Conservation (phyloP, 2,329 filamentous ascomycete genomes). For the Lasiodiplodia sp. region DNA sequence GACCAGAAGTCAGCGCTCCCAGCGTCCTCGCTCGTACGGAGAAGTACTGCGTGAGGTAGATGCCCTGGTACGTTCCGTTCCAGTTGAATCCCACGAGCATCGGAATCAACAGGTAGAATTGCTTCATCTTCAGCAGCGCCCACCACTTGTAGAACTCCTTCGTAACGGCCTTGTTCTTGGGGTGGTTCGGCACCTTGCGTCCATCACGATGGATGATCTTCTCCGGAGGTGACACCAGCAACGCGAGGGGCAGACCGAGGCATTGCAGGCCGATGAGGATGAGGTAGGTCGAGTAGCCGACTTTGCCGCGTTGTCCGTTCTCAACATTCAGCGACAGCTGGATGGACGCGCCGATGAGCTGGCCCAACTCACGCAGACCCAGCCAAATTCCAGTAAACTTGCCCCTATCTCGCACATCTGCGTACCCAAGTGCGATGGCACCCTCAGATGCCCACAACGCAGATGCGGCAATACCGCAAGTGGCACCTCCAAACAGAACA, state of each 20-base stretch:
- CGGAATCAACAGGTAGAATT: constrained; percentile 59
- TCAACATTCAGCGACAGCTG: constrained; percentile 60
- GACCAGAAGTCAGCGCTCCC: constrained; percentile 54
- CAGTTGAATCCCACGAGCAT: constrained; percentile 61
- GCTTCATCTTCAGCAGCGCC: constrained; percentile 52
- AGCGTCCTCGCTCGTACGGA: constrained; percentile 58
- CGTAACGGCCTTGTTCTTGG: neutral
- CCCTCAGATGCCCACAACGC: constrained; percentile 52
- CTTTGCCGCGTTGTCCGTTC: constrained; percentile 53
- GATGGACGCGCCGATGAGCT: constrained; percentile 61
- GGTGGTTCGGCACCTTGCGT: constrained; percentile 33
- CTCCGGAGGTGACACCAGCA: constrained; percentile 55
- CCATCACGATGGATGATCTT: constrained; percentile 55
- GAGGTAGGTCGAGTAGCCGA: constrained; percentile 52
- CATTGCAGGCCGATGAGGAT: constrained; percentile 55
- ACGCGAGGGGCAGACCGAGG: constrained; percentile 54
- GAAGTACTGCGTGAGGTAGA: constrained; percentile 62
- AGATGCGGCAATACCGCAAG: constrained; percentile 46
- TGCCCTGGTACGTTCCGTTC: constrained; percentile 60
- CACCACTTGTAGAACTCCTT: constrained; percentile 7
- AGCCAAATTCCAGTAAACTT: constrained; percentile 54
- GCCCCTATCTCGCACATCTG: constrained; percentile 55
- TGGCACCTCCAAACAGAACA: constrained; percentile 43
- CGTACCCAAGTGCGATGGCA: constrained; percentile 54
- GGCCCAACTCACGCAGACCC: constrained; percentile 60